phyloP scores from a whole-genome alignment of 2,329 filamentous ascomycete genomes.

The Trichoderma sp. region DNA sequence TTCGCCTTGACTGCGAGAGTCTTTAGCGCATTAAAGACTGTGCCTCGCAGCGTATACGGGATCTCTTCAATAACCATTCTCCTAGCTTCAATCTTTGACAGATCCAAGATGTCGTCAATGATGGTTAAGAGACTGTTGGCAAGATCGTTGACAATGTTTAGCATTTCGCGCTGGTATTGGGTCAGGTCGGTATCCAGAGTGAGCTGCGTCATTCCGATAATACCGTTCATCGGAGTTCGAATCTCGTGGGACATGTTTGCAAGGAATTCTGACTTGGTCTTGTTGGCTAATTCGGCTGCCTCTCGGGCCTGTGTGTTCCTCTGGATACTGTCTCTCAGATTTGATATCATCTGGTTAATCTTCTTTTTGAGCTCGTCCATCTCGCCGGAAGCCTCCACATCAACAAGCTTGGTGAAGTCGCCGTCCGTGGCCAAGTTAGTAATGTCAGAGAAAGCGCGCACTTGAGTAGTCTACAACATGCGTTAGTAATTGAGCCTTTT shows the following conservation, averaged over 20 bases:
- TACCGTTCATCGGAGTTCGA: constrained; percentile 94
- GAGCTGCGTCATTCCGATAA: constrained; percentile 96
- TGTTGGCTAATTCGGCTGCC: constrained; percentile 92
- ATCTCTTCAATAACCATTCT: constrained; percentile 99
- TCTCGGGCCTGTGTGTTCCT: constrained; percentile 94
- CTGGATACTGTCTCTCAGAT: constrained; percentile 91
- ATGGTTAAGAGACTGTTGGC: constrained; percentile 96
- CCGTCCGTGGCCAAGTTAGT: constrained; percentile 97
- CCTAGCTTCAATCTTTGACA: constrained; percentile 86
- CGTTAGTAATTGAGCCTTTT: constrained; percentile 29
- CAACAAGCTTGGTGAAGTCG: constrained; percentile 95
- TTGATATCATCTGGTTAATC: constrained; percentile 99
- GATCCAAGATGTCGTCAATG: constrained; percentile 78
- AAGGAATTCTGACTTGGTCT: constrained; percentile 96
- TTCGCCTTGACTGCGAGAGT: constrained; percentile 96
- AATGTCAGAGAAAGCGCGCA: constrained; percentile 95
- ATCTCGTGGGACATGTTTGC: constrained; percentile 99
- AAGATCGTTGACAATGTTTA: constrained; percentile 95
- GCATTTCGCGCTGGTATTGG: constrained; percentile 94
- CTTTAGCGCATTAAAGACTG: constrained; percentile 96
- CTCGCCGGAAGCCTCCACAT: constrained; percentile 94
- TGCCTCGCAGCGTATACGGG: constrained; percentile 88
- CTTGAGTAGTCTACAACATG: constrained; percentile 75
- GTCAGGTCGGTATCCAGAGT: constrained; percentile 93
- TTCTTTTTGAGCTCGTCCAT: constrained; percentile 99